Conservation (phyloP, 2,329 filamentous ascomycete species). For the Arthrobotrys entomopaga region DNA sequence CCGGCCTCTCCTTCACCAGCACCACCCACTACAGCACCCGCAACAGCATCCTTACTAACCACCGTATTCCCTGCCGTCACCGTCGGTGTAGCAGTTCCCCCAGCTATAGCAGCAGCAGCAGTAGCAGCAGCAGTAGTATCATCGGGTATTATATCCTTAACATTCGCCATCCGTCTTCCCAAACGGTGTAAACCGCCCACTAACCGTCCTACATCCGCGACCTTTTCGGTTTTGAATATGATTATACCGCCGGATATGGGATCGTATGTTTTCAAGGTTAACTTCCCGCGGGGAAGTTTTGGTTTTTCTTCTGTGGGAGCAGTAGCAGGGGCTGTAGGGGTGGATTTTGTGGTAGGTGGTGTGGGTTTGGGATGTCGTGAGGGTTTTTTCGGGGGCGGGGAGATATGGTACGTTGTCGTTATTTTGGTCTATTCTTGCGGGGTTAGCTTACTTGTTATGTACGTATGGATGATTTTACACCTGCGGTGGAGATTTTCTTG, state of each 20-base stretch:
- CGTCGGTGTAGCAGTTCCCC: constrained; percentile 61
- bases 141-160: constrained; percentile 66
- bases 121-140: constrained; percentile 63
- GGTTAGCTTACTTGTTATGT: background rate
- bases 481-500: constrained; percentile 7
- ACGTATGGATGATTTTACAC: background rate
- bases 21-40: constrained; percentile 58
- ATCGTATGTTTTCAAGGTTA: constrained; percentile 90
- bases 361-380: constrained; percentile 73
- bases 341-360: constrained; percentile 80
- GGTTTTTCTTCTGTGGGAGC: constrained; percentile 81
- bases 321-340: constrained; percentile 73
- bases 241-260: constrained; percentile 81
- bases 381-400: constrained; percentile 62
- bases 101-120: constrained; percentile 64
- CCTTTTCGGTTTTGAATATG: constrained; percentile 92
- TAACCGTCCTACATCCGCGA: constrained; percentile 85
- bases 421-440: constrained; percentile 75
- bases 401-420: constrained; percentile 85
- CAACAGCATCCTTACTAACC: constrained; percentile 61
- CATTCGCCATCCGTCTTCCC: constrained; percentile 68
- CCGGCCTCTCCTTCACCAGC: constrained; percentile 61
- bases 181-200: constrained; percentile 79
- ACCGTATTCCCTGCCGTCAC: constrained; percentile 59
- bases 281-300: constrained; percentile 71